Percentiles rank a stretch among this genome's conserved stretches.
phyloP scores from a whole-genome alignment of 1,139 yeast genomes.

The Zhuliangozyma blackwelliae region DNA sequence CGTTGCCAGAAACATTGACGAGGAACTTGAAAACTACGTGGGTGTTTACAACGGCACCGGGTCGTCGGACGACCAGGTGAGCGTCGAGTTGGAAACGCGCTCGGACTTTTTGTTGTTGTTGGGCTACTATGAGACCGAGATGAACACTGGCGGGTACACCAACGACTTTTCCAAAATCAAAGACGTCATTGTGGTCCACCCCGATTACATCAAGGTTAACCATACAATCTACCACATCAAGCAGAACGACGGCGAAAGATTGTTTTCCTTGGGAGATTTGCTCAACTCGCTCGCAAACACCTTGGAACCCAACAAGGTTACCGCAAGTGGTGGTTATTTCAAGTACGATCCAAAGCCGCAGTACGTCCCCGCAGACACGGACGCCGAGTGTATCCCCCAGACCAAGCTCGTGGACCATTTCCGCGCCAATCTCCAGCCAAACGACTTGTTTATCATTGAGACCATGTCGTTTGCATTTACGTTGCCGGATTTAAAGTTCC shows the following conservation, averaged over 20 bases:
- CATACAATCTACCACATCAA: slow-evolving; percentile 20
- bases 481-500: slow-evolving; percentile 57
- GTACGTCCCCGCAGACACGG: slow-evolving; percentile 4
- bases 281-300: slow-evolving; percentile 10
- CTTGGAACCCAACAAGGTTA: slow-evolving; percentile 4
- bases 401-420: slow-evolving; percentile 27
- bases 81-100: slow-evolving; percentile 24
- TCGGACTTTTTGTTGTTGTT: slow-evolving; percentile 49
- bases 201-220: slow-evolving; percentile 31
- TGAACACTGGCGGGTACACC: slow-evolving; percentile 46
- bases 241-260: slow-evolving; percentile 16
- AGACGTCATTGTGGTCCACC: slow-evolving; percentile 27
- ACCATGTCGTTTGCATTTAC: slow-evolving; percentile 79
- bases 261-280: slow-evolving; percentile 20
- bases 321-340: slow-evolving; percentile 2
- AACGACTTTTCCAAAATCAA: slow-evolving; percentile 18
- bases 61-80: slow-evolving; percentile 17
- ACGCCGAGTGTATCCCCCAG: slow-evolving; percentile 23
- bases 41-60: slow-evolving; percentile 61
- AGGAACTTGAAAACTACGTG: slow-evolving; percentile 50
- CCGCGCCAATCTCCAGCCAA: slow-evolving; percentile 41
- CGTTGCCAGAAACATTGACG: slow-evolving; percentile 60
- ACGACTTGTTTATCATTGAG: slow-evolving; percentile 68
- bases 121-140: slow-evolving; percentile 52
- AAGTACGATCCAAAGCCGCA: slow-evolving; percentile 3